Evolutionary conservation across 768 basidiomycete species (phyloP), one percentile per base, ranked within the genome.

Genomic region (Psilocybe cubensis): DNA sequence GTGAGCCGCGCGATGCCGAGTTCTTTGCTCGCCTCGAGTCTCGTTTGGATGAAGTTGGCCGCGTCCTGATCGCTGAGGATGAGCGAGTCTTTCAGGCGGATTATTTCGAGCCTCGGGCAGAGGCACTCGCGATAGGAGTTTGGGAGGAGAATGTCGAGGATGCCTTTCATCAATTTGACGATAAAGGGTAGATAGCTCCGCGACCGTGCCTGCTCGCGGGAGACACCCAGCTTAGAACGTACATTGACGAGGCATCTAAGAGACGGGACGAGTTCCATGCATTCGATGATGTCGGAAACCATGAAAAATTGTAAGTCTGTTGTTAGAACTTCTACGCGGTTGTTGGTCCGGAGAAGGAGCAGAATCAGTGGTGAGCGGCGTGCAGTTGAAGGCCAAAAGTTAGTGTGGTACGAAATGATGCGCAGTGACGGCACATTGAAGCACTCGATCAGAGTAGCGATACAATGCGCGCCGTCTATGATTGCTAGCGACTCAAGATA

Each of bases 301-400:
- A 44, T 60, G 40, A 59, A 59, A 35, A 61, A 56, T 20, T 55
- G 52, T 2, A 62, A 38, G 31, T 59, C 55, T 4, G 56, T 59
- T 2, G 58, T 57, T 3, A 64, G 41, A 6, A 14, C 48, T 33
- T 55, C 46, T 1, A 64, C 54, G 2, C 23, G 38, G 33, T 28
- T 49, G 33, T 46, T 45, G 1, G 57, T 56, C 7, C 54, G 51
- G 2, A 50, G 52, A 1, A 64, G 59, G 18, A 64, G 57, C 7
- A 51, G 35, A 14, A 61, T 41, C 12, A 64, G 33, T 1, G 63
- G 47, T 0, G 57, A 58, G 3, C 57, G 57, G 1, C 57, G 57
- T 14, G 27, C 11, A 3, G 21, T 20, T 4, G 59, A n/a, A 17
- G 63, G 57, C 31, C 44, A 49, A 23, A 50, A 53, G 4, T n/a